phyloP scores from a whole-genome alignment of 768 basidiomycete species.

The Panaeolus cyanescens region DNA sequence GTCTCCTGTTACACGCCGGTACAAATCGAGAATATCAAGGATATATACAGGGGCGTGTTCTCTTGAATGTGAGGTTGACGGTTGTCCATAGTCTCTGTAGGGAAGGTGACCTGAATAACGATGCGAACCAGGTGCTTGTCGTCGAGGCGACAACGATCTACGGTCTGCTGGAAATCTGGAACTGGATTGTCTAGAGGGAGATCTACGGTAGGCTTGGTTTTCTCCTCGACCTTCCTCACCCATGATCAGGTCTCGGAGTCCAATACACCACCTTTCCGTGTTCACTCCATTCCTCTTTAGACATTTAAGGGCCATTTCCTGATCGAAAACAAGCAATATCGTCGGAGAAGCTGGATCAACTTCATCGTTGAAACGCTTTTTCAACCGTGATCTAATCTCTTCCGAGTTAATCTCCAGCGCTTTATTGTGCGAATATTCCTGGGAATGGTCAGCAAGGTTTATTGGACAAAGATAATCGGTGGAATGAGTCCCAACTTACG shows the following conservation, averaged over 20 bases:
- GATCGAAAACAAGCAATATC: slow-evolving; percentile 49
- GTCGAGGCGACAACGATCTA: slow-evolving; percentile 13
- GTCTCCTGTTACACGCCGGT: slow-evolving; percentile 39
- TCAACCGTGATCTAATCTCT: background rate
- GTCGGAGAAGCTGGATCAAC: slow-evolving; percentile 27
- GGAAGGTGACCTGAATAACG: background rate
- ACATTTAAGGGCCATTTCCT: slow-evolving; percentile 37
- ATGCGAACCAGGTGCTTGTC: background rate
- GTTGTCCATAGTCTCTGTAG: background rate
- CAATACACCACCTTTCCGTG: slow-evolving; percentile 39
- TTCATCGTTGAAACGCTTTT: background rate
- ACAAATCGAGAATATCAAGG: slow-evolving; percentile 42
- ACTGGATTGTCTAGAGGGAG: background rate
- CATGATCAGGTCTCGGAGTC: slow-evolving; percentile 36
- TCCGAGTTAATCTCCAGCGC: background rate
- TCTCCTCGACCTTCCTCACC: slow-evolving; percentile 5
- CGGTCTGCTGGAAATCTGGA: background rate
- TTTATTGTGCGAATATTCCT: slow-evolving; percentile 19
- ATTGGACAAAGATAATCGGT: slow-evolving; percentile 13
- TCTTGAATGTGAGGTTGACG: background rate
- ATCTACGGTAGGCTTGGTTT: background rate
- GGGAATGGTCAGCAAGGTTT: slow-evolving; percentile 19
- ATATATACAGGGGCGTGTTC: slow-evolving; percentile 34
- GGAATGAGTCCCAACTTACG: slow-evolving; percentile 30
- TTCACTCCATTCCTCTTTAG: slow-evolving; percentile 45